These are phyloP conservation scores for Inosperma sp. DNA, from an alignment of 768 basidiomycete genomes.

Conservation along the genomic window DNA sequence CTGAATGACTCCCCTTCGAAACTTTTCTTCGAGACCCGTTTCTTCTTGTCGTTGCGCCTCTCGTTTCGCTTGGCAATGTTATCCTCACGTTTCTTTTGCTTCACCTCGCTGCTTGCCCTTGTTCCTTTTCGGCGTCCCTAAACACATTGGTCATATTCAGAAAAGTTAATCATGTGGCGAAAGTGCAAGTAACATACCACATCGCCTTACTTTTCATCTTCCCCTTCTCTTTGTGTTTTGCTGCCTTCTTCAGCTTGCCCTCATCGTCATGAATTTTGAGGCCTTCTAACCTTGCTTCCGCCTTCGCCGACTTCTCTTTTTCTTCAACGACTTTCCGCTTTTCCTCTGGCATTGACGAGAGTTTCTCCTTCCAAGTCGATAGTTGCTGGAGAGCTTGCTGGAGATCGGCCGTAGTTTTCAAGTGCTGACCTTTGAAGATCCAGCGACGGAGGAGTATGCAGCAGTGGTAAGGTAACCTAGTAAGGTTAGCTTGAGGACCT, in stretches of 20 bases:
- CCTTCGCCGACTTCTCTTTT: slow-evolving; percentile 85
- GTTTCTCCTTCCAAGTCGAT: slow-evolving; percentile 67
- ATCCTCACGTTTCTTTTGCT: slow-evolving; percentile 85
- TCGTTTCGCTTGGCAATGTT: slow-evolving; percentile 88
- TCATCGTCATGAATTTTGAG: slow-evolving; percentile 91
- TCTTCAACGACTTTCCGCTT: slow-evolving; percentile 79
- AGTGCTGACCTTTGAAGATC: slow-evolving; percentile 44
- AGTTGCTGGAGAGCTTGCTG: slow-evolving; percentile 82
- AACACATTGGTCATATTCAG: background rate
- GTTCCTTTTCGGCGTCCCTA: slow-evolving; percentile 87
- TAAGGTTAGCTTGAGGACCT: slow-evolving; percentile 37
- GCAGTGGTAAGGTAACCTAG: no score
- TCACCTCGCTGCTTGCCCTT: slow-evolving; percentile 63
- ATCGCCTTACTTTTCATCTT: slow-evolving; percentile 79
- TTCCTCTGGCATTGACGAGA: slow-evolving; percentile 74
- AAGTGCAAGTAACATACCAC: slow-evolving; percentile 54
- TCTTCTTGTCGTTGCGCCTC: slow-evolving; percentile 58
- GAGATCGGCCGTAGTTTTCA: slow-evolving; percentile 76
- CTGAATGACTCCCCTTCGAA: slow-evolving; percentile 85
- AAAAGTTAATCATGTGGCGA: background rate
- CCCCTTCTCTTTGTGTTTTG: slow-evolving; percentile 87
- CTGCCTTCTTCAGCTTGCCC: slow-evolving; percentile 80
- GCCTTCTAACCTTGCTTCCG: slow-evolving; percentile 81
- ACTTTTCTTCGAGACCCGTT: slow-evolving; percentile 51
- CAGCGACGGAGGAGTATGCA: slow-evolving; percentile 60